phyloP scores from a whole-genome alignment of 768 basidiomycete genomes.

The Cubamyces sp. region DNA sequence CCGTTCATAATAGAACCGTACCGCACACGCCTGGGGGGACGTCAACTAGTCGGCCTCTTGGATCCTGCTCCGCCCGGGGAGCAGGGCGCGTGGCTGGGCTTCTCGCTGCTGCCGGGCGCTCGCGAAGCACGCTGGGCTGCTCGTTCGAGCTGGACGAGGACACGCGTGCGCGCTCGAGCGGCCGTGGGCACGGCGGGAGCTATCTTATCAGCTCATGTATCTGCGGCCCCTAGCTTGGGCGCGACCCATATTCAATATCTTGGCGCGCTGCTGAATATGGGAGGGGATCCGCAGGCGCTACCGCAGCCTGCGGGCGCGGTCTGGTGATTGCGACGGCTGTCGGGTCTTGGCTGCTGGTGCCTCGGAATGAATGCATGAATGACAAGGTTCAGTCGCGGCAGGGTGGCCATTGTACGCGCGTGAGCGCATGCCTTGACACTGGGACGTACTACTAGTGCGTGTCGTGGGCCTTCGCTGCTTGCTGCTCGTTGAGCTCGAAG shows the following conservation, averaged over 20 bases:
- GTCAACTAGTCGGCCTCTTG: neutral
- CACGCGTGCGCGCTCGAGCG: slow-evolving; percentile 6
- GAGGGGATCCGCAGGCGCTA: no score
- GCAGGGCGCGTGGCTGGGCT: slow-evolving; percentile 16
- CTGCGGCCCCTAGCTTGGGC: neutral
- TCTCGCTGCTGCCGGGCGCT: slow-evolving; percentile 13
- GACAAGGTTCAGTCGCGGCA: no score
- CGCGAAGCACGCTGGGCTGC: slow-evolving; percentile 7
- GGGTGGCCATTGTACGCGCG: no score
- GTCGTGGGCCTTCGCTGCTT: slow-evolving; percentile 4
- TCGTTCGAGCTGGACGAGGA: slow-evolving; percentile 6
- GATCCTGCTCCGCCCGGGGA: slow-evolving; percentile 9
- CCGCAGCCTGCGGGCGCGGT: no score
- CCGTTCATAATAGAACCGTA: no score
- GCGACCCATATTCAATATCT: neutral
- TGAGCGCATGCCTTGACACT: no score
- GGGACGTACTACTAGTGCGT: no score
- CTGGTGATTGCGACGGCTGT: no score
- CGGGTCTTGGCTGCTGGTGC: no score
- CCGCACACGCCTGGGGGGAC: no score
- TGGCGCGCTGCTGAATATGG: neutral
- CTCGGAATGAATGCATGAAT: no score
- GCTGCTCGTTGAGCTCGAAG: neutral
- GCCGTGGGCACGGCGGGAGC: slow-evolving; percentile 1
- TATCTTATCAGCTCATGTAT: slow-evolving; percentile 18